A percentile compares a stretch with the other conserved stretches of the same genome.
phyloP scores from a whole-genome alignment of 192 early-diverging fungal species.

The Podila clonocystis region DNA sequence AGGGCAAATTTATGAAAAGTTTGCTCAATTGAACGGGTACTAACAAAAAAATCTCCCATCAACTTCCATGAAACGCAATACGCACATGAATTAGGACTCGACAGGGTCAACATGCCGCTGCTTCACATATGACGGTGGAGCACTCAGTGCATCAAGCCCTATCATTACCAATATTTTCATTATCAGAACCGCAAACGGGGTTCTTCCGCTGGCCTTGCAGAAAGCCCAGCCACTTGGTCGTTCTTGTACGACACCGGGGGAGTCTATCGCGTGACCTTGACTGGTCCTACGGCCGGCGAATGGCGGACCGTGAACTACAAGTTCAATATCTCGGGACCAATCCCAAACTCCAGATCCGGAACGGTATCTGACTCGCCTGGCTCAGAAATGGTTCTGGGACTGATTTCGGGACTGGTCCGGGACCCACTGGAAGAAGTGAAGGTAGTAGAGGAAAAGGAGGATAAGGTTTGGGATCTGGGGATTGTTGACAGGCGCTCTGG shows the following conservation, averaged over 20 bases:
- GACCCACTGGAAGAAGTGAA: too few relatives aligned
- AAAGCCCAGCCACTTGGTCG: not conserved
- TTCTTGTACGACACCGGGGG: not conserved
- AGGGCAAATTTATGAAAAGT: too few relatives aligned
- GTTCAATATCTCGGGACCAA: too few relatives aligned
- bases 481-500: not conserved
- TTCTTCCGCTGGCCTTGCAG: not conserved
- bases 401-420: not conserved
- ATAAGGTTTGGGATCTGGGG: not conserved
- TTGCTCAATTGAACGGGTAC: too few relatives aligned
- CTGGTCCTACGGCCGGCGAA: not conserved
- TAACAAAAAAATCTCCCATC: too few relatives aligned
- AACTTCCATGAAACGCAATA: too few relatives aligned
- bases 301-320: too few relatives aligned
- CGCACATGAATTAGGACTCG: too few relatives aligned
- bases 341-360: too few relatives aligned
- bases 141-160: not conserved
- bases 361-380: too few relatives aligned
- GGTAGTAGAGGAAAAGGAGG: not conserved
- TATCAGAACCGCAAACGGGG: not conserved
- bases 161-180: not conserved
- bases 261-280: not conserved
- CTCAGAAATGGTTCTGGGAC: too few relatives aligned
- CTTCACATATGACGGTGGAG: not conserved
- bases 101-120: too few relatives aligned